These are phyloP conservation scores for Coemansia sp. DNA, from an alignment of 192 early-diverging fungal species.

Conservation along the genomic window DNA sequence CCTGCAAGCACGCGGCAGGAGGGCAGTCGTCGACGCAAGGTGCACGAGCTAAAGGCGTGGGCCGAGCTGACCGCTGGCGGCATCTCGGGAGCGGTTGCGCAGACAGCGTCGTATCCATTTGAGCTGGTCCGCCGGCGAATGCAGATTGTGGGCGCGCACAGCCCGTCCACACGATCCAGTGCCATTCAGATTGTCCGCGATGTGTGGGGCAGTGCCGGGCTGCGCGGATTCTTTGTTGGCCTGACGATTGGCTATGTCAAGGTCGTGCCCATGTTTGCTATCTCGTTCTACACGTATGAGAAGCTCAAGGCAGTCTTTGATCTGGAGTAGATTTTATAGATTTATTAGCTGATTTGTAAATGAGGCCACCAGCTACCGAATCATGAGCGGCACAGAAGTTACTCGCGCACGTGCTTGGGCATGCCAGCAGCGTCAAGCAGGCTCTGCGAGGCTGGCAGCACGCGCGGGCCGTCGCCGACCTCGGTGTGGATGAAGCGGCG, in stretches of 20 bases:
- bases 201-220: slow-evolving; percentile 68
- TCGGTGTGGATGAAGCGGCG: slow-evolving; percentile 87
- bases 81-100: slow-evolving; percentile 77
- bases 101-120: slow-evolving; percentile 87
- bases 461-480: slow-evolving; percentile 90
- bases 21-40: slow-evolving; percentile 38
- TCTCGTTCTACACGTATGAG: slow-evolving; percentile 86
- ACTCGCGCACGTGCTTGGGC: slow-evolving; percentile 35
- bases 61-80: slow-evolving; percentile 80
- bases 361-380: neutral
- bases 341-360: slow-evolving; percentile 2
- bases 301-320: slow-evolving; percentile 47
- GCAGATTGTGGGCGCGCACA: slow-evolving; percentile 72
- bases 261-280: slow-evolving; percentile 89
- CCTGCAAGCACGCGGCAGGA: neutral
- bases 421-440: slow-evolving; percentile 44
- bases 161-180: slow-evolving; percentile 56
- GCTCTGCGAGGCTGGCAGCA: slow-evolving; percentile 50
- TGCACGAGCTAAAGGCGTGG: slow-evolving; percentile 67
- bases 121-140: slow-evolving; percentile 87
- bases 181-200: slow-evolving; percentile 59
- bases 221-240: slow-evolving; percentile 93
- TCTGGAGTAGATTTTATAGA: slow-evolving; percentile 24
- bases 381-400: neutral
- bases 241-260: slow-evolving; percentile 96